These are phyloP conservation scores for Emmonsiellopsis sp. DNA, from an alignment of 2,329 filamentous ascomycete genomes.

Conservation along the genomic window DNA sequence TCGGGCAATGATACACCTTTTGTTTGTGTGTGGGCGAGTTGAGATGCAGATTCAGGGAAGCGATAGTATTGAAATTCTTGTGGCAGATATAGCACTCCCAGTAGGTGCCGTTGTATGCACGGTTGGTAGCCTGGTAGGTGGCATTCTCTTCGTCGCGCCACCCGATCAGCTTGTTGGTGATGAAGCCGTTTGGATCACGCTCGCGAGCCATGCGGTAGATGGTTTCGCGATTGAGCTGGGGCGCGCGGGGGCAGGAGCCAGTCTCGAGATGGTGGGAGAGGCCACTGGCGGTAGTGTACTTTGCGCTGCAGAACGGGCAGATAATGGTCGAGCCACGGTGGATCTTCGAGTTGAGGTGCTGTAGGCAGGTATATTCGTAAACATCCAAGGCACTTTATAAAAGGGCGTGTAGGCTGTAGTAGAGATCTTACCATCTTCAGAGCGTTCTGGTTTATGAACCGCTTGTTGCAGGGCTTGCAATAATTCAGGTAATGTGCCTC, in stretches of 20 bases:
- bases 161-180: conserved; percentile 45
- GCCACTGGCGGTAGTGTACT: conserved; percentile 44
- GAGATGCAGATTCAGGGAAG: conserved; percentile 43
- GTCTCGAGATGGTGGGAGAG: conserved; percentile 48
- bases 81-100: conserved; percentile 50
- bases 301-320: conserved; percentile 48
- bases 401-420: background rate
- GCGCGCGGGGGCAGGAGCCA: conserved; percentile 42
- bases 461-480: conserved; percentile 20
- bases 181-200: conserved; percentile 38
- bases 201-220: conserved; percentile 39
- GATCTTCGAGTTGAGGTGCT: conserved; percentile 47
- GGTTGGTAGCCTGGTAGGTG: conserved; percentile 28
- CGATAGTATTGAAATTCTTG: conserved; percentile 27
- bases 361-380: background rate
- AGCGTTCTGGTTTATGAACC: conserved; percentile 24
- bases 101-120: conserved; percentile 36
- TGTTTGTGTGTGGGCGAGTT: conserved; percentile 44
- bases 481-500: conserved; percentile 21
- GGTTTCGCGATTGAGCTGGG: conserved; percentile 36
- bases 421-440: conserved; percentile 18
- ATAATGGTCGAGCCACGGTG: conserved; percentile 38
- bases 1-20: conserved; percentile 37
- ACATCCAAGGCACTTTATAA: background rate
- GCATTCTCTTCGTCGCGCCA: conserved; percentile 28